Base-by-base conservation (phyloP, 2,329 filamentous ascomycete genomes). In the Alternaria sp. region DNA sequence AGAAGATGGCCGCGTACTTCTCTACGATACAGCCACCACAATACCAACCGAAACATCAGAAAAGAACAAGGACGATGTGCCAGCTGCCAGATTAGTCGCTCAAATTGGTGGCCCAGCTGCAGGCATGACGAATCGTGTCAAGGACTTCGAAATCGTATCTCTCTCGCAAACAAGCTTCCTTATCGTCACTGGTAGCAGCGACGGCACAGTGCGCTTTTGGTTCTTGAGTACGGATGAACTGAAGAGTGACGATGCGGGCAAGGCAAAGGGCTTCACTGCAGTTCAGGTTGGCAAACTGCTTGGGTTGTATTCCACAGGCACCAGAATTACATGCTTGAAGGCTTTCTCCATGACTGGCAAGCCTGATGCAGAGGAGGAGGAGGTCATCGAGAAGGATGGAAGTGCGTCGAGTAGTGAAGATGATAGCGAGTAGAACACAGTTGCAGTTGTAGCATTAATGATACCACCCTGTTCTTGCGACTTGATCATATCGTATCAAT, bases 251-350 rank as follows among this genome's bases (percentile, higher is more conserved):
- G 63, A 61, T 7, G 54, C 44, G 5, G 64, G 64, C 8, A 57
- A 69, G 44, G 64, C 57, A 20, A 63, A 64, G 42, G 69, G 66
- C 5, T 74, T 73, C 39, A 68, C 72, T 7, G 70, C 76, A 7
- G 73, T 66, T 30, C 84, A 87, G 63, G 78, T 91, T 22, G 93
- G 92, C 30, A 85, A 81, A 65, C 75, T 96, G 56, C 76, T 97
- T 44, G 93, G 89, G 16, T 88, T 86, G 32, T 95, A 95, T 72
- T 90, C 94, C 78, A 97, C 94, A 22, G 89, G 90, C 46, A 94
- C 94, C 76, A 85, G 95, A 57, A 93, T 98, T 67, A 98, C 94
- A 38, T 98, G 95, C 76, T 75, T 98, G 71, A 89, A 88, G 69
- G 90, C 90, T 22, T 98, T 96, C 81, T 82, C 92, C 64, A 96